Evolutionary conservation across 169 alveolate genomes (phyloP), one percentile per base, ranked within the genome.

Genomic region (Theileria orientalis): DNA sequence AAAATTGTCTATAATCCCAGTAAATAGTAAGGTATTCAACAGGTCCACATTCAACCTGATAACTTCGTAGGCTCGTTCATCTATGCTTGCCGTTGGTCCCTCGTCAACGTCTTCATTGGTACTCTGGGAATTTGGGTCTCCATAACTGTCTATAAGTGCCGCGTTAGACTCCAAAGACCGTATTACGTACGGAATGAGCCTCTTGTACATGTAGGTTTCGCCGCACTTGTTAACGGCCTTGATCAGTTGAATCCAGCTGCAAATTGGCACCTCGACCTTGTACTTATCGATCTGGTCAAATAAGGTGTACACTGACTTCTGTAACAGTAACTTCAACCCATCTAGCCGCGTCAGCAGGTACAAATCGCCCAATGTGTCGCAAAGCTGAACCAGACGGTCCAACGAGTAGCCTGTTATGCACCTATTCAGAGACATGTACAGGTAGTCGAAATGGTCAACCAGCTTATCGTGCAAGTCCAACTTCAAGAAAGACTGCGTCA

Each of bases 251-350:
- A 56, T 56, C 19, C 32, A 27, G 19, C 27, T 30, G 66, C 21
- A 56, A 23, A 56, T 6, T 27, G 37, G 21, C 32, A 37, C 46
- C 21, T 27, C 21, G 37, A 37, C n/a, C 27, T 1, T 9, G 19
- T 32, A 56, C 13, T 56, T 56, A 27, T 56, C 66, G 7, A 56
- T 56, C 21, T 56, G 32, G 37, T 56, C 66, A 56, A 33, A 30
- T 23, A 56, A 30, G 25, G 37, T 3, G 33, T 56, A 56, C 32
- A 56, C 13, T 56, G 37, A 29, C 41, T 56, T 56, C 42, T 56
- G 66, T 13, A 29, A 16, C 14, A 56, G 44, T 27, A 37, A 11
- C 21, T 56, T 56, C 14, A 56, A 16, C 37, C 66, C 66, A 2
- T 56, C 66, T 32, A 56, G 21, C 32, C 6, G 14, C 14, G 66